Base-by-base conservation (phyloP, 2,329 filamentous ascomycete species). In the Cordyceps farinosa region DNA sequence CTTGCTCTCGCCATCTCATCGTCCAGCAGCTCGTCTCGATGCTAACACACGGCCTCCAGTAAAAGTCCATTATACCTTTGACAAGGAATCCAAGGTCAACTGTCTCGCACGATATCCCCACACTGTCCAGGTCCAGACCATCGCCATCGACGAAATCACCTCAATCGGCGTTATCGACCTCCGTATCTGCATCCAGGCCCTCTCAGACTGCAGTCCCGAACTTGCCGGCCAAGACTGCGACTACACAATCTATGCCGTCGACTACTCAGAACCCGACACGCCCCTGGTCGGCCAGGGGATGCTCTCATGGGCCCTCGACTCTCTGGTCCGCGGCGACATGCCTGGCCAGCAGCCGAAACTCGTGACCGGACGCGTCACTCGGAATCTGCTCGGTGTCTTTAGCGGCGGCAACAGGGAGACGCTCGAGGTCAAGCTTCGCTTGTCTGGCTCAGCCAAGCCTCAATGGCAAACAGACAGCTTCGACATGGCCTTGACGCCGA, bases 51-150 rank as follows among this genome's bases (percentile, higher is more conserved):
- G 42, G 22, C 65, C 44, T 68, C 48, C 76, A 96, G 93, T 98
- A 76, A 98, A 98, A 82, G 90, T 98, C 56, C 88, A 96, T 65
- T 99, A 98, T 78, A 97, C 92, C 38, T 97, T 98, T 78, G 93
- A 98, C 75, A 88, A 89, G 72, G 89, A 94, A 68, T 89, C 87
- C 78, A 92, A 92, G 77, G 89, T 92, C 67, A 93, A 94, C 73
- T 97, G 92, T 76, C 83, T 99, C 56, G 93, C 94, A 65, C 86
- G 94, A 70, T 89, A 91, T 81, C 90, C 91, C 22, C 88, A 94
- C 64, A 83, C 89, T 17, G 81, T 97, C 64, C 84, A 90, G 59
- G 87, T 97, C 44, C 91, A 92, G 70, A 91, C 92, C 2, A 85
- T 96, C 15, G 84, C 87, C 30, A 79, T 98, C 65, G 91, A 97